phyloP scores from a whole-genome alignment of 2,329 filamentous ascomycete species.

The Aspergillus sp. region DNA sequence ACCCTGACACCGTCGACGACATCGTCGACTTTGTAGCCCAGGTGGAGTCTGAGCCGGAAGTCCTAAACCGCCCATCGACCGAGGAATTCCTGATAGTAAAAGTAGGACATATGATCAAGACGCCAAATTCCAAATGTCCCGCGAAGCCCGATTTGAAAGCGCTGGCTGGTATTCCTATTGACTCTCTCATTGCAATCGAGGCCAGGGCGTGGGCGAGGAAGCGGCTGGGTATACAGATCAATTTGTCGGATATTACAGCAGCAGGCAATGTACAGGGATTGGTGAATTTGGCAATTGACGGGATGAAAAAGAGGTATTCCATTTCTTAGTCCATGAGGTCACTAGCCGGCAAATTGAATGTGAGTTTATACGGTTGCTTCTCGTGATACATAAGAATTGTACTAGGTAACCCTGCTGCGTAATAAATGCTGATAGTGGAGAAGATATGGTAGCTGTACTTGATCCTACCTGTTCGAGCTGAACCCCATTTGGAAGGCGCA shows the following conservation, averaged over 20 bases:
- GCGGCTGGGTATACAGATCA: background rate
- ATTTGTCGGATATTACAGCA: background rate
- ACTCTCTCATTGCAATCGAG: conserved; percentile 7
- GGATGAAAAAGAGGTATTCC: background rate
- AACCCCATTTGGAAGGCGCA: too few relatives aligned
- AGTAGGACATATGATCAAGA: background rate
- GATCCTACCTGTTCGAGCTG: too few relatives aligned
- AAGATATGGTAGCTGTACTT: too few relatives aligned
- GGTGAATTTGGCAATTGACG: background rate
- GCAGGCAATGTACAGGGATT: background rate
- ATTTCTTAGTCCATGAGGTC: background rate
- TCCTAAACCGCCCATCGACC: background rate
- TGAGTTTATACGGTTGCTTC: too few relatives aligned
- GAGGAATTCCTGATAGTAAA: conserved; percentile 1
- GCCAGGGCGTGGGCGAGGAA: conserved; percentile 2
- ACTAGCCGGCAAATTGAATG: too few relatives aligned
- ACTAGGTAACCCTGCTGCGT: too few relatives aligned
- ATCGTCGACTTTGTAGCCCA: conserved; percentile 1
- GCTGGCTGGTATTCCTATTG: background rate
- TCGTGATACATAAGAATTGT: too few relatives aligned
- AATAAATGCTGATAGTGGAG: too few relatives aligned
- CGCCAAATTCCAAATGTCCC: background rate
- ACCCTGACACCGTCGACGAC: background rate
- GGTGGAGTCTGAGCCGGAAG: background rate
- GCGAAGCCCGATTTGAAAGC: background rate